phyloP scores from a whole-genome alignment of 192 early-diverging fungal species.

The Helicostylum pulchrum region DNA sequence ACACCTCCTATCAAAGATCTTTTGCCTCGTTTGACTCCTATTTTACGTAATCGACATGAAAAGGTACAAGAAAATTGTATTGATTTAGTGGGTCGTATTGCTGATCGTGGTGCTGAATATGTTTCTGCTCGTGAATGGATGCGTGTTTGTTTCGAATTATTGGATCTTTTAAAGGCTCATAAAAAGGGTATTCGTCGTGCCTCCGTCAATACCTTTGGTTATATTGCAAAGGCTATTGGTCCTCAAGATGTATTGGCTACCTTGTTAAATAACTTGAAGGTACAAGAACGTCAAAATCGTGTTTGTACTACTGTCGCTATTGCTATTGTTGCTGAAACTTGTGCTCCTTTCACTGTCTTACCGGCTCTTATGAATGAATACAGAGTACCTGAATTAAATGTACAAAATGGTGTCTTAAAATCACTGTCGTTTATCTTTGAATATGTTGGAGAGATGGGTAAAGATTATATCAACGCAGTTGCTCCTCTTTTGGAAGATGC shows the following conservation, averaged over 20 bases:
- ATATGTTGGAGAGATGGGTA: constrained; percentile 98
- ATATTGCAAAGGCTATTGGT: constrained; percentile 98
- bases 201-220: constrained; percentile 97
- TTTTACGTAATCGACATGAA: constrained; percentile 95
- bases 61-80: constrained; percentile 91
- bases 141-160: constrained; percentile 97
- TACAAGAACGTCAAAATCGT: constrained; percentile 98
- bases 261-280: constrained; percentile 95
- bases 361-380: constrained; percentile 99
- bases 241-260: constrained; percentile 99
- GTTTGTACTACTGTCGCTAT: constrained; percentile 99
- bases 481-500: constrained; percentile 95
- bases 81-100: constrained; percentile 97
- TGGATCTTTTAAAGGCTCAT: constrained; percentile 96
- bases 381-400: constrained; percentile 97
- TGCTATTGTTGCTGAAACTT: constrained; percentile 81
- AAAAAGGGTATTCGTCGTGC: constrained; percentile 94
- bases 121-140: constrained; percentile 99
- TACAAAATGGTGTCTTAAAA: constrained; percentile 99
- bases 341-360: constrained; percentile 95
- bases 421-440: constrained; percentile 95
- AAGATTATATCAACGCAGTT: constrained; percentile 97
- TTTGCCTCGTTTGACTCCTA: constrained; percentile 94
- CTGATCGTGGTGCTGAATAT: constrained; percentile 95
- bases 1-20: constrained; percentile 98